These are phyloP conservation scores for Xanthoparmelia taractica DNA, from an alignment of 495 filamentous ascomycete species.

Conservation along the genomic window DNA sequence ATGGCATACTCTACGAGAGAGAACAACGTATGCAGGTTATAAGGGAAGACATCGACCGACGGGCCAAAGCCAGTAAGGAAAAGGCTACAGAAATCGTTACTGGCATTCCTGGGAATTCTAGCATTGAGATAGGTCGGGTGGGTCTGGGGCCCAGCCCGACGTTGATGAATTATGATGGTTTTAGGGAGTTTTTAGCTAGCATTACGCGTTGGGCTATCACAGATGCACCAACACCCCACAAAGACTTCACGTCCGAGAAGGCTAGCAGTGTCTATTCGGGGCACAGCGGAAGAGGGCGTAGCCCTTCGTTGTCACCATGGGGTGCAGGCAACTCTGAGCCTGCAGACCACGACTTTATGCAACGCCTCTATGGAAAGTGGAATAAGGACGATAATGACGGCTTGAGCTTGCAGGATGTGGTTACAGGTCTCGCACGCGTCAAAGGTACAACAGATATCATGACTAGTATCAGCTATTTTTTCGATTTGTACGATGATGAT, in stretches of 20 bases:
- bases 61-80: conserved; percentile 50
- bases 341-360: conserved; percentile 93
- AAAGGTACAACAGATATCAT: conserved; percentile 93
- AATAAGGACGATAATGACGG: conserved; percentile 66
- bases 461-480: conserved; percentile 95
- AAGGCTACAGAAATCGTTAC: conserved; percentile 44
- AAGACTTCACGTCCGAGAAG: conserved; percentile 45
- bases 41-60: conserved; percentile 64
- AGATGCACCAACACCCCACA: conserved; percentile 58
- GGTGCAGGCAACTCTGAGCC: conserved; percentile 67
- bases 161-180: conserved; percentile 93
- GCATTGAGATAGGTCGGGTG: conserved; percentile 67
- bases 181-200: conserved; percentile 83
- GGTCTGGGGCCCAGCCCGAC: conserved; percentile 81
- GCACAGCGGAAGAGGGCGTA: conserved; percentile 42
- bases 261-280: conserved; percentile 50
- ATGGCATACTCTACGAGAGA: conserved; percentile 80
- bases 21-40: conserved; percentile 72
- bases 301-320: conserved; percentile 57
- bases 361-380: conserved; percentile 81
- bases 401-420: conserved; percentile 80
- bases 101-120: conserved; percentile 40
- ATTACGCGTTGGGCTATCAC: conserved; percentile 87
- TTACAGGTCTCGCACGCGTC: conserved; percentile 78
- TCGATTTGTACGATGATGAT: conserved; percentile 91